Conservation (phyloP, 176 grass and related monocot species). For the Carex littledalei region DNA sequence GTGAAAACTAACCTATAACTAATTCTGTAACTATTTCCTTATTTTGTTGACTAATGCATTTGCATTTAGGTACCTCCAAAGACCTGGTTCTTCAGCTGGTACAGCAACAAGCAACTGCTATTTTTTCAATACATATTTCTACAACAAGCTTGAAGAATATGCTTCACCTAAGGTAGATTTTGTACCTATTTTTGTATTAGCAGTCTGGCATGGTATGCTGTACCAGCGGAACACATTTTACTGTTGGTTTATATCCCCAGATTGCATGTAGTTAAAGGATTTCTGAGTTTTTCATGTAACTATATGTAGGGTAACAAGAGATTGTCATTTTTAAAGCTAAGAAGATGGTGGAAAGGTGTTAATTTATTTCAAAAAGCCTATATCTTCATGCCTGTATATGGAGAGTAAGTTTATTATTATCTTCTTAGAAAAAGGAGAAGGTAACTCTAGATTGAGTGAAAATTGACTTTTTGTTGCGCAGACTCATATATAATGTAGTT, state of each 20-base stretch:
- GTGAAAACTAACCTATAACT: background rate
- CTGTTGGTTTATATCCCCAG: background rate
- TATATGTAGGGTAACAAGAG: slow-evolving; percentile 48
- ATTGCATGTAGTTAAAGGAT: background rate
- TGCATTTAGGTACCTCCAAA: slow-evolving; percentile 67
- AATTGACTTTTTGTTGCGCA: slow-evolving; percentile 6
- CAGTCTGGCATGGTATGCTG: background rate
- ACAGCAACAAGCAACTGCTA: slow-evolving; percentile 45
- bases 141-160: slow-evolving; percentile 65
- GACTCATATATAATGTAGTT: slow-evolving; percentile 15
- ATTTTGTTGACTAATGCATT: slow-evolving; percentile 19
- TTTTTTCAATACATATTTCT: slow-evolving; percentile 90
- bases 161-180: slow-evolving; percentile 45
- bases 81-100: slow-evolving; percentile 28
- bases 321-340: slow-evolving; percentile 63
- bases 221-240: background rate
- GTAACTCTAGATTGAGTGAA: background rate
- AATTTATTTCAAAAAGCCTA: slow-evolving; percentile 79
- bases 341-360: slow-evolving; percentile 95
- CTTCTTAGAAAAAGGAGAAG: background rate
- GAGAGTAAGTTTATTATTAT: slow-evolving; percentile 56
- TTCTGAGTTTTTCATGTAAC: background rate
- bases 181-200: slow-evolving; percentile 24
- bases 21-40: background rate
- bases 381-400: slow-evolving; percentile 79